Evolutionary conservation across 2,329 filamentous ascomycete species (phyloP), one percentile per base, ranked within the genome.

Genomic region (Emericellopsis cladophorae): DNA sequence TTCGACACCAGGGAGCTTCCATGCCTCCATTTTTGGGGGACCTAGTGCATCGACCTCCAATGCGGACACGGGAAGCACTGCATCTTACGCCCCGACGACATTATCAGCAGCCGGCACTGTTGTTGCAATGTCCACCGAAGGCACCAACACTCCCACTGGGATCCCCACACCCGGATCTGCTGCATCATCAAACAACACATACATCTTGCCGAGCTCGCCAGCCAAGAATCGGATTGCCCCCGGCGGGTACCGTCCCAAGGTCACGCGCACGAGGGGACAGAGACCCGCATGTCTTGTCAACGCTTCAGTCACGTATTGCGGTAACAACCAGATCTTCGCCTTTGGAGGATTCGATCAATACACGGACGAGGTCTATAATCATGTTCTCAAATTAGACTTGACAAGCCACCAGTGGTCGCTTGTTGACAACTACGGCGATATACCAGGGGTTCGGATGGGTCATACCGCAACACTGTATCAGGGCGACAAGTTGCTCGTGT

Each of bases 271-370:
- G 11, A 68, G 84, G 38, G 84, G 84, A 37, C 80, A 86, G 62
- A 78, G 89, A 49, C 92, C 92, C 31, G 89, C 92, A 31, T 96
- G 90, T 56, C 72, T 98, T 39, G 90, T 98, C 50, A 98, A 98
- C 68, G 92, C 92, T 40, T 96, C 92, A 1, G 90, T 96, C 45
- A 98, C 92, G n/a, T 95, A 95, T 60, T 95, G 92, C 54, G 89
- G 89, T 44, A 92, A 95, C 64, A 92, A 96, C 58, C 81, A 92
- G 61, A 96, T 98, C 52, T 96, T 93, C 62, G 92, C 90, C 10
- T 98, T 98, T 67, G 92, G 92, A 35, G 92, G 92, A 15, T 98
- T 98, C 55, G 92, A 98, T 57, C 90, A 96, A 61, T 96, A 95
- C 57, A 98, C 92, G 1, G 92, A 98, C 59, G 92, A 98, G 67